phyloP scores from a whole-genome alignment of 306 rosid genomes.

The Pyrus pyrifolia region DNA sequence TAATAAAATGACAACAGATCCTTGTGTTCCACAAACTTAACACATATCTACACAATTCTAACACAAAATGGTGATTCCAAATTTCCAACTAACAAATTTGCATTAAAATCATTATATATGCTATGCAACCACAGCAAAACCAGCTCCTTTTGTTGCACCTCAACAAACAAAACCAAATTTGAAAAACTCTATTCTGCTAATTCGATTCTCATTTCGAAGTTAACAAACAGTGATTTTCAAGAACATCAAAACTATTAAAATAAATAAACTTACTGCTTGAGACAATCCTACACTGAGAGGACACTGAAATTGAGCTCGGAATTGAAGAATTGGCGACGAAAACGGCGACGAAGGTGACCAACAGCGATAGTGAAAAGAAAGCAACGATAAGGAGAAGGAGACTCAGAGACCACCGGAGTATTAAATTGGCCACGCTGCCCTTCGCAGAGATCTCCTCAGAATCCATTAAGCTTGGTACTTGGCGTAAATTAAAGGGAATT shows the following conservation, averaged over 20 bases:
- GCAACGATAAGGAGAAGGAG: conserved; percentile 37
- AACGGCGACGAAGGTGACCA: conserved; percentile 35
- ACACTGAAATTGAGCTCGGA: conserved; percentile 50
- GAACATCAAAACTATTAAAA: not conserved
- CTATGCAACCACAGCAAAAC: not conserved
- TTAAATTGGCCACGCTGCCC: conserved; percentile 6
- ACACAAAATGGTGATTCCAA: not conserved
- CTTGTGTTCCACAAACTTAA: not conserved
- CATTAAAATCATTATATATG: not conserved
- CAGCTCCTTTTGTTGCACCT: not conserved
- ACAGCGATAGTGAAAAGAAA: conserved; percentile 38
- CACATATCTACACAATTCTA: not conserved
- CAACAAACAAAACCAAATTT: not conserved
- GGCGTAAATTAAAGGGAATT: not conserved
- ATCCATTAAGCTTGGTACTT: conserved; percentile 38
- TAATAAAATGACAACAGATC: not conserved
- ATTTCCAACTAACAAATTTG: not conserved
- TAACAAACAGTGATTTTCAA: not conserved
- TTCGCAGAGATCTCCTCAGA: conserved; percentile 30
- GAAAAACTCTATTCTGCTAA: not conserved
- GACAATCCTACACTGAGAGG: conserved; percentile 82
- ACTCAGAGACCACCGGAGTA: conserved; percentile 43
- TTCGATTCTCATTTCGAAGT: not conserved
- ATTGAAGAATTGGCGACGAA: conserved; percentile 44
- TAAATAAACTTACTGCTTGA: conserved; percentile 54